Evolutionary conservation across 1,139 yeast species (phyloP), one percentile per base, ranked within the genome.

Genomic region (Petasospora fabianii): DNA sequence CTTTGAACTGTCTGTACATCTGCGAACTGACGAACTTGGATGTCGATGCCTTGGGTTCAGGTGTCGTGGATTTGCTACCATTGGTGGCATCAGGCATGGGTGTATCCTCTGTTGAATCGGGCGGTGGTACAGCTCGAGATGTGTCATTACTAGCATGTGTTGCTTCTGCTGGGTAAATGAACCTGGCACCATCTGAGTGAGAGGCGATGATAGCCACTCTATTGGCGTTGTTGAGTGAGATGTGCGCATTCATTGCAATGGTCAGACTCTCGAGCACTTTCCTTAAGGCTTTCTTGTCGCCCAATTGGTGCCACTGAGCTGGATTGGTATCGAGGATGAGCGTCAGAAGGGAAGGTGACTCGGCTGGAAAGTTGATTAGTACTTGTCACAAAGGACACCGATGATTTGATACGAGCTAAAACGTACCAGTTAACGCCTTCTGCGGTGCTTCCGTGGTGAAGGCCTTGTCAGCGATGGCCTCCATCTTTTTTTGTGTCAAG

Each of bases 1-100:
- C 71, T 46, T 85, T 71, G 55, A 92, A 92, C 58, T 87, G 95
- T 49, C 96, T 66, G 58, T 92, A 90, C 88, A 92, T 87, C 24
- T 73, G 69, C n/a, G 66, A 56, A 44, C 62, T 64, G 30, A 64
- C 55, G 54, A 58, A 55, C 34, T 55, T 49, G 35, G 52, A 42
- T 15, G 44, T 44, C 19, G 31, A 35, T 11, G 26, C 15, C 12
- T 17, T 14, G 8, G 30, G 32, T 19, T 51, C 52, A 2, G 54
- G 49, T 3, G 49, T 39, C 6, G 42, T 64, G 63, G 49, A 58
- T 50, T 44, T 7, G 7, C 9, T 20, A 8, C 22, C 22, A 7
- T 10, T 10, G 22, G 7, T 59, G 52, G 35, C 66, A 2, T 31
- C 28, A 24, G 27, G 13, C 13, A 24, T 30, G 34, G 3, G 32